Evolutionary conservation across 2,329 filamentous ascomycete species (phyloP).

Genomic region (Furcasterigmium sp.): DNA sequence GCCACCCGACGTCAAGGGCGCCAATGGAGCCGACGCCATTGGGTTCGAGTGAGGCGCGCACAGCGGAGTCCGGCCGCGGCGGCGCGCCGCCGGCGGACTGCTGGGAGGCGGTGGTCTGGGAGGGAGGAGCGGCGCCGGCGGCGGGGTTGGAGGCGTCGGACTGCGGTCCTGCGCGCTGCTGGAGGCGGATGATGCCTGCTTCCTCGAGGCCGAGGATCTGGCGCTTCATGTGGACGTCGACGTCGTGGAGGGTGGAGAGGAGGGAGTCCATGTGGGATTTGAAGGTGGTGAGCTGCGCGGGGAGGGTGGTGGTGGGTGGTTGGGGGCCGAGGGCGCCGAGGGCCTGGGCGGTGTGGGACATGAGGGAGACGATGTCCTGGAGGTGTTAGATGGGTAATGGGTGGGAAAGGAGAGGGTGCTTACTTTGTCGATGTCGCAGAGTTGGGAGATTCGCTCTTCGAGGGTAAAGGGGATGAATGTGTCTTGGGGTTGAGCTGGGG

Average conservation of each 20-base stretch:
- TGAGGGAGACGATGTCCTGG: slow-evolving; percentile 27
- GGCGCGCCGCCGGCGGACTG: neutral
- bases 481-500: slow-evolving; percentile 13
- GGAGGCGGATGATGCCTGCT: slow-evolving; percentile 63
- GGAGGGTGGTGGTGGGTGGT: slow-evolving; percentile 27
- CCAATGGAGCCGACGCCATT: slow-evolving; percentile 51
- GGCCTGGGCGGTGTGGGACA: slow-evolving; percentile 39
- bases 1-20: slow-evolving; percentile 75
- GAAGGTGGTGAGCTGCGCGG: slow-evolving; percentile 46
- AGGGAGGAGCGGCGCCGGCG: neutral
- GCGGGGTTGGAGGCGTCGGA: slow-evolving; percentile 16
- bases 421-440: slow-evolving; percentile 73
- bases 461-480: slow-evolving; percentile 49
- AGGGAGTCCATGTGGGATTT: slow-evolving; percentile 60
- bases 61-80: neutral
- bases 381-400: neutral
- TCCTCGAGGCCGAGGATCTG: slow-evolving; percentile 79
- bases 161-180: slow-evolving; percentile 16
- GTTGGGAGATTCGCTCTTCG: slow-evolving; percentile 73
- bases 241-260: slow-evolving; percentile 65
- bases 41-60: slow-evolving; percentile 37
- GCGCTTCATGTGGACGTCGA: slow-evolving; percentile 69
- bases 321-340: slow-evolving; percentile 33
- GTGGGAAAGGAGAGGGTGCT: slow-evolving; percentile 5
- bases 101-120: slow-evolving; percentile 7